Conservation (phyloP, 352 stramenopile species). For the Phytophthora podocarpi region DNA sequence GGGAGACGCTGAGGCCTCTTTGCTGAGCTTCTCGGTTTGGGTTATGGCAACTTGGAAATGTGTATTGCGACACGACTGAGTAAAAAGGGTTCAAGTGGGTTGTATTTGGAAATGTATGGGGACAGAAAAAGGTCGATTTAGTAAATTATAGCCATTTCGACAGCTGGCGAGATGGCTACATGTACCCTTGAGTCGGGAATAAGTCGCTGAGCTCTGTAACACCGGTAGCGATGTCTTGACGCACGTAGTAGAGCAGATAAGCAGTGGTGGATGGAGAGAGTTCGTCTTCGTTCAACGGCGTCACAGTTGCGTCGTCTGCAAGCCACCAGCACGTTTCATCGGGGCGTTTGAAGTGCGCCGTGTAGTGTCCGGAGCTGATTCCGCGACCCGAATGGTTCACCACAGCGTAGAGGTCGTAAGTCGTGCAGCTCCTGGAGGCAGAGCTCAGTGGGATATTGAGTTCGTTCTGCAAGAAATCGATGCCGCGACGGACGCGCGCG, state of each 20-base stretch:
- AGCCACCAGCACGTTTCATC: slow-evolving; percentile 83
- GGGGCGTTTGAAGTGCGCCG: slow-evolving; percentile 51
- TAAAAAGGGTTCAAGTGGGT: slow-evolving; percentile 8
- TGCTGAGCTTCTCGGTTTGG: too few species aligned
- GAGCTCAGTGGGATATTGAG: slow-evolving; percentile 51
- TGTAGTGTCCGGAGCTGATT: slow-evolving; percentile 95
- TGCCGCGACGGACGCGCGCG: slow-evolving; percentile 29
- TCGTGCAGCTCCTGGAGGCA: slow-evolving; percentile 41
- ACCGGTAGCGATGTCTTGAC: slow-evolving; percentile 49
- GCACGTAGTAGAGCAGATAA: slow-evolving; percentile 80
- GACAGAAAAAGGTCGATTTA: slow-evolving; percentile 2
- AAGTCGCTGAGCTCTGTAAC: slow-evolving; percentile 31
- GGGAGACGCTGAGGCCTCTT: too few species aligned
- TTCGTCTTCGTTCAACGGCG: slow-evolving; percentile 21
- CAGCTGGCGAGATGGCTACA: slow-evolving; percentile 26
- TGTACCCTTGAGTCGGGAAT: slow-evolving; percentile 29
- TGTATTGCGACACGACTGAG: too few species aligned
- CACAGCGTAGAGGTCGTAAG: slow-evolving; percentile 94
- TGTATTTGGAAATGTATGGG: slow-evolving; percentile 17
- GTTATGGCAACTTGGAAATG: too few species aligned
- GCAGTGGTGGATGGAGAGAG: slow-evolving; percentile 52
- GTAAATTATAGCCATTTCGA: not conserved
- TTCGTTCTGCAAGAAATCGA: slow-evolving; percentile 40
- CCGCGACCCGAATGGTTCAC: slow-evolving; percentile 93
- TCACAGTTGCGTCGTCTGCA: slow-evolving; percentile 91